These are phyloP conservation scores for Senna tora DNA, from an alignment of 306 rosid genomes.

Conservation along the genomic window DNA sequence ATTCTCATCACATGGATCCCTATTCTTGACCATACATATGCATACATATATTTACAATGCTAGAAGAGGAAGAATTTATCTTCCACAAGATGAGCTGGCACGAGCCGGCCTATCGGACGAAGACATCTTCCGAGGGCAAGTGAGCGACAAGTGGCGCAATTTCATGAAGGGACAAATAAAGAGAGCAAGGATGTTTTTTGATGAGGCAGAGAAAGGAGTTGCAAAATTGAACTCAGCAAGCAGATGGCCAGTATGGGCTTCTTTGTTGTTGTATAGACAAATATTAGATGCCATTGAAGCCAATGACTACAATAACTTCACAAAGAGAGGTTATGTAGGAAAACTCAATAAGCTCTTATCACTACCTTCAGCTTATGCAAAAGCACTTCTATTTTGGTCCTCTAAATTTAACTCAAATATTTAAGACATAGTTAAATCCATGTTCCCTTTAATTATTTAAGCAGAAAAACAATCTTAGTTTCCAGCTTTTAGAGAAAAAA, in stretches of 20 bases:
- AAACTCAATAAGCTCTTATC: slow-evolving; percentile 71
- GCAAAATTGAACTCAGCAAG: slow-evolving; percentile 76
- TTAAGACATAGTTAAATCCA: no score
- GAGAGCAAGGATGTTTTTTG: slow-evolving; percentile 90
- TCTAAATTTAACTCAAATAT: slow-evolving; percentile 50
- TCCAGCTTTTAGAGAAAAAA: slow-evolving; percentile 30
- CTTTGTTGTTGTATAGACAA: slow-evolving; percentile 76
- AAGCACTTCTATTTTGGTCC: slow-evolving; percentile 54
- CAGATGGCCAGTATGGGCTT: slow-evolving; percentile 96
- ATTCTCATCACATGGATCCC: no score
- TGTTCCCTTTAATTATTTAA: no score
- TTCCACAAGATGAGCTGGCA: slow-evolving; percentile 91
- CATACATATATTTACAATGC: slow-evolving; percentile 49
- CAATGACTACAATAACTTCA: slow-evolving; percentile 89
- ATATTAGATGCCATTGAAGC: slow-evolving; percentile 94
- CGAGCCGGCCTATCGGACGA: slow-evolving; percentile 84
- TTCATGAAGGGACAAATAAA: slow-evolving; percentile 90
- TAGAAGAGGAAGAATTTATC: slow-evolving; percentile 92
- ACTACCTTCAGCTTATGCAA: slow-evolving; percentile 77
- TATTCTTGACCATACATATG: no score
- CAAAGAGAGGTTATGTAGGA: slow-evolving; percentile 83
- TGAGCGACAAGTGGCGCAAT: slow-evolving; percentile 83
- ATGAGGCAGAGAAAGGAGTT: slow-evolving; percentile 92
- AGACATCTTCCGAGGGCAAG: slow-evolving; percentile 70
- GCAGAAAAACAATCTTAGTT: slow-evolving; percentile 15